phyloP scores from a whole-genome alignment of 2,329 filamentous ascomycete species.

The Apiospora sp. region DNA sequence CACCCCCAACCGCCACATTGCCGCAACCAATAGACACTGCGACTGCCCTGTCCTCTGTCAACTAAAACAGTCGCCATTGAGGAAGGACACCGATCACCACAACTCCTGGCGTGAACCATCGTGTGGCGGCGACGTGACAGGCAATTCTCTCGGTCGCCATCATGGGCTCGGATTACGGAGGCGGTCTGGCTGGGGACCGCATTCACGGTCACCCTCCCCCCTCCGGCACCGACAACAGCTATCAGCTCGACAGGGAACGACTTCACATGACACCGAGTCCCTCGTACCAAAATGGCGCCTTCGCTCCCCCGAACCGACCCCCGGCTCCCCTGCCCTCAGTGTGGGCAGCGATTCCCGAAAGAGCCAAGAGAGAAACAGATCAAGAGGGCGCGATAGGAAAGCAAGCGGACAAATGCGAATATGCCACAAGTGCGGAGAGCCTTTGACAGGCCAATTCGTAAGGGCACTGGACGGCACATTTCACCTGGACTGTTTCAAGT shows the following conservation, averaged over 20 bases:
- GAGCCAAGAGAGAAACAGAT: constrained; percentile 66
- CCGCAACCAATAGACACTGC: constrained; percentile 26
- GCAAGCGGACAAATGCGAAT: constrained; percentile 66
- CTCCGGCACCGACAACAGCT: constrained; percentile 36
- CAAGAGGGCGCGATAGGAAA: constrained; percentile 61
- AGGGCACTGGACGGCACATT: constrained; percentile 92
- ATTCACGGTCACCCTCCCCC: constrained; percentile 41
- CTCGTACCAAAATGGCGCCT: constrained; percentile 40
- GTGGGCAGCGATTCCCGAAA: constrained; percentile 54
- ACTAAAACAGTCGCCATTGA: constrained; percentile 18
- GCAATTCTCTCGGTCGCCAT: constrained; percentile 22
- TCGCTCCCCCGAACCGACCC: constrained; percentile 40
- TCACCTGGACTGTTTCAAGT: constrained; percentile 98
- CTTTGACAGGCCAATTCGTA: constrained; percentile 94
- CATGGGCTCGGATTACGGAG: constrained; percentile 46
- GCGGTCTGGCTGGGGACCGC: constrained; percentile 44
- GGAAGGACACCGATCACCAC: constrained; percentile 7
- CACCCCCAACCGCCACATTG: constrained; percentile 26
- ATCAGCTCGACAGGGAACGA: constrained; percentile 44
- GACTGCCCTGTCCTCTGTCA: constrained; percentile 17
- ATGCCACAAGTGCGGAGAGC: constrained; percentile 88
- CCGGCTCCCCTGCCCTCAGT: constrained; percentile 49
- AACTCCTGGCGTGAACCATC: constrained; percentile 16
- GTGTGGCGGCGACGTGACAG: constrained; percentile 22
- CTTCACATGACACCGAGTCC: constrained; percentile 44